Evolutionary conservation across 495 filamentous ascomycete genomes (phyloP), one percentile per base, ranked within the genome.

Genomic region (Tuber calosporum): DNA sequence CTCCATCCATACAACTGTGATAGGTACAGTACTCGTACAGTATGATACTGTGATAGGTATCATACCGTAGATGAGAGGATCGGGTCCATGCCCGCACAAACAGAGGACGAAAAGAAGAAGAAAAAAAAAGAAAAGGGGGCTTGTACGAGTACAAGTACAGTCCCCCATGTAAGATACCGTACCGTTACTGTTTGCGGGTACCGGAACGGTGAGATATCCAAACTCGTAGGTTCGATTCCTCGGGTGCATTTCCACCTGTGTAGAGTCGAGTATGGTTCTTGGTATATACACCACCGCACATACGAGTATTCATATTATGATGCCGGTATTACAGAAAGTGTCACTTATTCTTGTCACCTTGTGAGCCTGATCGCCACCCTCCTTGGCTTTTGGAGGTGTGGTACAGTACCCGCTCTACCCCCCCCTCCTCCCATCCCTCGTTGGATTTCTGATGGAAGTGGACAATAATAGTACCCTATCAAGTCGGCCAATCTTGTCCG

Each of bases 81-180:
- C 53, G 53, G 53, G 53, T 34, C 53, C 8, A 62, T 34, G 53
- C 53, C 53, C 53, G 53, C 53, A 34, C 53, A 62, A 62, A 62
- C 13, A 26, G 26, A 62, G 53, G 1, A 30, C 30, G 26, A 62
- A 62, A 62, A 62, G 53, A 30, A 62, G 34, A 34, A 26, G 17
- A 34, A 34, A 30, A 26, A 8, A 1, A 62, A 13, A 62, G 11
- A n/a, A n/a, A n/a, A n/a, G n/a, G n/a, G n/a, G n/a, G n/a, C n/a
- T n/a, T n/a, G n/a, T n/a, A n/a, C n/a, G n/a, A n/a, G n/a, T n/a
- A n/a, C n/a, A n/a, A n/a, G n/a, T n/a, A n/a, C n/a, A n/a, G n/a
- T n/a, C n/a, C n/a, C 26, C 53, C 13, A 62, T 34, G 13, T 62
- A 62, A n/a, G 53, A 62, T 62, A 62, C 53, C n/a, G n/a, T n/a